Evolutionary conservation across 2,329 filamentous ascomycete genomes (phyloP).

Genomic region (Huntiella decipiens): DNA sequence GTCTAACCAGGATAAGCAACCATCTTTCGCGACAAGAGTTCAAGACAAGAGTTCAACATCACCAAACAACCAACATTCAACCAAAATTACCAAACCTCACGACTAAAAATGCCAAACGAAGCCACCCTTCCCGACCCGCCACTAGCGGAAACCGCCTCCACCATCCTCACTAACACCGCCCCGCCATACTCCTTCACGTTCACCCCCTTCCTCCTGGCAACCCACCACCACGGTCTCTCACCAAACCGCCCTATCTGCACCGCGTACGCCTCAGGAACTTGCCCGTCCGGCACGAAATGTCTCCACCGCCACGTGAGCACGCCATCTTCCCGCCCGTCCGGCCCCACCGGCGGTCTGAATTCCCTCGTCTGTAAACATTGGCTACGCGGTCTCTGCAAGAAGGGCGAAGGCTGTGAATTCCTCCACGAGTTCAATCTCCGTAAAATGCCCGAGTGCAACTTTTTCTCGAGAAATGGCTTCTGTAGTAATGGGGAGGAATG

Average conservation of each 20-base stretch:
- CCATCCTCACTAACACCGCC: constrained; percentile 38
- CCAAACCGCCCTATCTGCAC: constrained; percentile 67
- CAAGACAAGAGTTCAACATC: background rate
- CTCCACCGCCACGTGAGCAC: constrained; percentile 56
- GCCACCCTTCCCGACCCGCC: too few species aligned
- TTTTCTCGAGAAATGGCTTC: constrained; percentile 82
- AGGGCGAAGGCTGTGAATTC: constrained; percentile 92
- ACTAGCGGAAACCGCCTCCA: constrained; percentile 15
- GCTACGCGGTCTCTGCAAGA: constrained; percentile 92
- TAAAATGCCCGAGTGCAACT: constrained; percentile 97
- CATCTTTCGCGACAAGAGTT: background rate
- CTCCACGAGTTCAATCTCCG: constrained; percentile 96
- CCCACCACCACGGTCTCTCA: constrained; percentile 68
- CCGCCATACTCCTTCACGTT: constrained; percentile 58
- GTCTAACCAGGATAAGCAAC: background rate
- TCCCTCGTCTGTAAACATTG: constrained; percentile 97
- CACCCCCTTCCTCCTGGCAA: constrained; percentile 63
- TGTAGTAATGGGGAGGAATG: constrained; percentile 97
- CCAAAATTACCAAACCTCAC: constrained; percentile 14
- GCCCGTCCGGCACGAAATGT: constrained; percentile 67
- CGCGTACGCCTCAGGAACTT: constrained; percentile 69
- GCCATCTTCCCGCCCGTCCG: constrained; percentile 21
- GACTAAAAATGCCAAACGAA: constrained; percentile 10
- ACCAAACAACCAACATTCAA: background rate
- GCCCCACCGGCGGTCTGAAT: constrained; percentile 40